Evolutionary conservation across 352 stramenopile genomes (phyloP), one percentile per base, ranked within the genome.

Genomic region (Globisporangium radiosum): DNA sequence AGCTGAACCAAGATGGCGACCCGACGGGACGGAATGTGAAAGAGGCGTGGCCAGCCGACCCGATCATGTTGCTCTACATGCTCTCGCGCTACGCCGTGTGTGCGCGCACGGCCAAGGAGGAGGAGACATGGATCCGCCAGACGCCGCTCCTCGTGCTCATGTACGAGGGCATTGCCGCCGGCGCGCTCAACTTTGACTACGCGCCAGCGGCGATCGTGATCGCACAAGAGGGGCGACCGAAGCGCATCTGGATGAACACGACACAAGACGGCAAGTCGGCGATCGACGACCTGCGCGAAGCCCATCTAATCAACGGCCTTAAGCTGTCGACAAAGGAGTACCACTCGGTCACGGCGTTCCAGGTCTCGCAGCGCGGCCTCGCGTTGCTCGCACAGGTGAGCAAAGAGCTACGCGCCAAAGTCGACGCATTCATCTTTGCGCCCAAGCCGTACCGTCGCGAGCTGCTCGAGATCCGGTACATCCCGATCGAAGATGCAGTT

Each of bases 181-280:
- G 97, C 58, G 90, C 97, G 25, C 69, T 99, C 6, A 93, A 99
- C 68, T 99, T 98, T 66, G 96, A 99, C 73, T 99, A 99, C 62
- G 94, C 95, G 53, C 96, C 96, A n/a, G 92, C 89, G 47, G 92
- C 91, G 14, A 83, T 85, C 47, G 85, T 97, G 65, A 86, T 99
- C 17, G 92, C 96, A 8, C 94, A 94, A 69, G 71, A 94, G 57
- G 73, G 48, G 90, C 94, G 45, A 97, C 88, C 17, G 83, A 97
- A 93, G 57, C 80, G 95, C 66, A 87, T 94, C 47, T 96, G 95
- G 69, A 90, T 98, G 48, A 98, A 98, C 72, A 90, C 97, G 19
- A 96, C 91, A 19, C 93, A 98, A 64, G 95, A 99, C 63, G 95
- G 96, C 57, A 97, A 97, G 75, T 97, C 87, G 5, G 95, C 98